Evolutionary conservation across 495 filamentous ascomycete genomes (phyloP).

Genomic region (Aspergillus funiculosus): DNA sequence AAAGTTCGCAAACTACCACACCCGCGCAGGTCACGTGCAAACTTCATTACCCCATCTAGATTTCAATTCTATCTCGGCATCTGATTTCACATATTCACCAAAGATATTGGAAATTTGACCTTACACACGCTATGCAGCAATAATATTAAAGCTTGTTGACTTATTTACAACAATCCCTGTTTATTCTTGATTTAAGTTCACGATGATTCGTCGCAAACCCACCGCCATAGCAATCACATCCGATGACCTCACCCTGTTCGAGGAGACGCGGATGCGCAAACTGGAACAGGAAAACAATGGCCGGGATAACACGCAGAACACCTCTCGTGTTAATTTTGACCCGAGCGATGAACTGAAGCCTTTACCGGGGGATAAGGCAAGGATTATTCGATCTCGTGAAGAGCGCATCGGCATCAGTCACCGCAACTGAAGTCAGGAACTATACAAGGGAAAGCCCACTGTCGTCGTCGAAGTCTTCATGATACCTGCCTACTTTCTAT

Average conservation of each 20-base stretch:
- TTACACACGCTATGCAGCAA: too few relatives aligned
- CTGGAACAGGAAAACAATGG: constrained; percentile 25
- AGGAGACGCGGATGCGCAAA: constrained; percentile 49
- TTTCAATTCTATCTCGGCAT: too few relatives aligned
- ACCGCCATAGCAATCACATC: constrained; percentile 71
- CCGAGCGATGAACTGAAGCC: constrained; percentile 56
- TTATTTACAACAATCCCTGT: too few relatives aligned
- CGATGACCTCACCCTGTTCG: constrained; percentile 72
- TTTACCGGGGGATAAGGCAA: constrained; percentile 47
- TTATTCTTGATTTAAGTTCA: neutral
- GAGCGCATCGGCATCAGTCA: constrained; percentile 43
- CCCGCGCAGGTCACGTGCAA: constrained; percentile 12
- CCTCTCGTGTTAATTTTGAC: constrained; percentile 34
- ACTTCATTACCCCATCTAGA: neutral
- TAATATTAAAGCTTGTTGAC: too few relatives aligned
- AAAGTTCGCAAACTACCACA: constrained; percentile 5
- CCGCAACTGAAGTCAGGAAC: constrained; percentile 27
- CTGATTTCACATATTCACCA: too few relatives aligned
- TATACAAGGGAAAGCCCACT: neutral
- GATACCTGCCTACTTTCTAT: neutral
- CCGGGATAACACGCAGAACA: constrained; percentile 17
- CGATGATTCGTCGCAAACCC: constrained; percentile 77
- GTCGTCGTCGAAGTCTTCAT: neutral
- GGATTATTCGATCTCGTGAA: constrained; percentile 46
- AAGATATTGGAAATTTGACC: too few relatives aligned